Percentiles rank a stretch among this genome's conserved stretches.
Evolutionary conservation across 139 green algal genomes (phyloP).

Genomic region (Chlamydomonas sphaeroides): DNA sequence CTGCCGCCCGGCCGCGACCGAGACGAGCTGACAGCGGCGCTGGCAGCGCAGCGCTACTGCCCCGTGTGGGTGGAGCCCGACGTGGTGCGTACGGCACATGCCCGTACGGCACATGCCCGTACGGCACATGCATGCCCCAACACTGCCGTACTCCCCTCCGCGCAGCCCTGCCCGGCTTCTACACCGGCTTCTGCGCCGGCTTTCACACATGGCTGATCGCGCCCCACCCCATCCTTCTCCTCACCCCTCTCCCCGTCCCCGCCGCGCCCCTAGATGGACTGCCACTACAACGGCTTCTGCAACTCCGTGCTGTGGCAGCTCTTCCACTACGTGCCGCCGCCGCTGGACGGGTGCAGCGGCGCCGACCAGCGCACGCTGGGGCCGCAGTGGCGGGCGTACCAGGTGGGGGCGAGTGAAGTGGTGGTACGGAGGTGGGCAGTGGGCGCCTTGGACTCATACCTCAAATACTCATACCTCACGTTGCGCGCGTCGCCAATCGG

Average conservation of each 20-base stretch:
- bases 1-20: conserved; percentile 75
- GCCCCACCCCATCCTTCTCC: too few species aligned
- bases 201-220: too few species aligned
- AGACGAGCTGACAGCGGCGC: conserved; percentile 65
- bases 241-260: too few species aligned
- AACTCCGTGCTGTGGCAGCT: conserved; percentile 94
- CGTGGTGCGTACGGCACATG: conserved; percentile 64
- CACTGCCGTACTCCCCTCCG: too few species aligned
- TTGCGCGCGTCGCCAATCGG: too few species aligned
- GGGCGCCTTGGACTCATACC: too few species aligned
- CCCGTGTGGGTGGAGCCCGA: conserved; percentile 92
- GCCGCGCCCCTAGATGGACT: conserved; percentile 63
- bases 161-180: too few species aligned
- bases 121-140: too few species aligned
- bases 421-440: background rate
- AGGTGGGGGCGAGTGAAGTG: conserved; percentile 24
- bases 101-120: too few species aligned
- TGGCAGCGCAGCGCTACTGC: conserved; percentile 83
- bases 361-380: conserved; percentile 84
- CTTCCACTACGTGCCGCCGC: conserved; percentile 98
- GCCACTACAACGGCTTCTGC: conserved; percentile 91
- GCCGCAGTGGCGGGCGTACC: conserved; percentile 89
- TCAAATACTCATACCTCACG: too few species aligned
- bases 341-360: conserved; percentile 89
- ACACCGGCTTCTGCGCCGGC: too few species aligned